Evolutionary conservation across 139 green algal species (phyloP), one percentile per base, ranked within the genome.

Genomic region (Chlorella sp.): DNA sequence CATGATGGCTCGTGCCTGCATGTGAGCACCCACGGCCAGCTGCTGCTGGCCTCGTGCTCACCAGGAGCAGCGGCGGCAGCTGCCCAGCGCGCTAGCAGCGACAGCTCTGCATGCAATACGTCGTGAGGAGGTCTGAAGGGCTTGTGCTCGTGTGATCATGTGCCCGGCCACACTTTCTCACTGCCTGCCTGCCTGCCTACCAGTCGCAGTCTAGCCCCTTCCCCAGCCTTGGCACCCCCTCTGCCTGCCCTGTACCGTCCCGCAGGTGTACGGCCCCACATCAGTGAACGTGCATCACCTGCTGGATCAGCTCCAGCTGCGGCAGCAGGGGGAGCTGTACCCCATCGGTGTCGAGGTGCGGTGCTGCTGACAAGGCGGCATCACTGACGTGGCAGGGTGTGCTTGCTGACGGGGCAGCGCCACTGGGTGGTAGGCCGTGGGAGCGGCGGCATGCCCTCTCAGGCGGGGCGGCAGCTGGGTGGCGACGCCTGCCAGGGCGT

Each of bases 261-360:
- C 80, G 53, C 92, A 95, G 92, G 91, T 96, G 5, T 95, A 90
- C 83, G 93, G 93, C 26, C 83, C 90, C 37, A 87, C 48, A 36
- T 53, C 64, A 7, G 88, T 96, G 42, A 94, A 94, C 77, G 88
- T 96, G 48, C 80, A 91, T 37, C n/a, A 89, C 34, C 53, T 96
- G n/a, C 84, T 96, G 83, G 92, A 95, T 12, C 68, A 32, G 22
- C n/a, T n/a, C n/a, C 68, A 32, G 22, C 85, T 96, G 88, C 89
- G 90, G 5, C 42, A 84, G 60, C 39, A 92, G 81, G 92, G 93
- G 9, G 91, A 93, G 36, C 37, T 96, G 7, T 90, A 91, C 28
- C 76, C 86, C 0, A 92, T 96, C 30, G 94, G 93, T 14, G 90
- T 89, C 28, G 91, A 95, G 91, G 86, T 61, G 66, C 30, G 40